Conservation (phyloP, 192 early-diverging fungal genomes). For the Linnemannia elongata region DNA sequence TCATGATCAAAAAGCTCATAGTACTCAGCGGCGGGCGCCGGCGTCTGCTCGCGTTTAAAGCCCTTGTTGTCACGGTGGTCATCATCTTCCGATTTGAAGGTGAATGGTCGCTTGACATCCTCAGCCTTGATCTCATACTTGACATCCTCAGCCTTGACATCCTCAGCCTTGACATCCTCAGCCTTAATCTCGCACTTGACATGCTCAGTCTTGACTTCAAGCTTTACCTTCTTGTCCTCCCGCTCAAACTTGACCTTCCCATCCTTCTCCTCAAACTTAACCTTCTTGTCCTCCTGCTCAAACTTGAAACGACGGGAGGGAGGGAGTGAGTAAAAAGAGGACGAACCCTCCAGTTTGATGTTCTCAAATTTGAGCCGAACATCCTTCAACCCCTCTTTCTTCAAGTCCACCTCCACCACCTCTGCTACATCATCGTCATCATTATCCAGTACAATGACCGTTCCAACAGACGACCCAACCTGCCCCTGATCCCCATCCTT, state of each 20-base stretch:
- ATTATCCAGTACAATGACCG: not conserved
- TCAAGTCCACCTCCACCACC: not conserved
- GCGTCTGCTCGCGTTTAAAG: not conserved
- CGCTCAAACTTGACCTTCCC: not conserved
- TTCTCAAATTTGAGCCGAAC: slow-evolving; percentile 4
- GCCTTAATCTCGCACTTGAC: not conserved
- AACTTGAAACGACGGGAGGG: not conserved
- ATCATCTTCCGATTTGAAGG: not conserved
- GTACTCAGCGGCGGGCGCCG: not conserved
- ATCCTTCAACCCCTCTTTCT: slow-evolving; percentile 14
- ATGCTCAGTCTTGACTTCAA: not conserved
- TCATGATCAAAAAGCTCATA: not conserved
- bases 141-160: too few relatives aligned
- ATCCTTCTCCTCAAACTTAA: not conserved
- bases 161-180: not conserved
- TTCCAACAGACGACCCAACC: not conserved
- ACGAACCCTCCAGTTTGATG: not conserved
- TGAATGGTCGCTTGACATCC: not conserved
- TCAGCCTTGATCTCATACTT: too few relatives aligned
- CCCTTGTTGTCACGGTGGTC: not conserved
- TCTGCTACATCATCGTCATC: not conserved
- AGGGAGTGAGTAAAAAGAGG: not conserved
- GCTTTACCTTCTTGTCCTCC: not conserved
- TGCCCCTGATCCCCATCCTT: too few relatives aligned
- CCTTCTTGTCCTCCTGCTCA: not conserved